These are phyloP conservation scores for Rosa hybrid DNA, from an alignment of 331 rosid genomes.

Conservation along the genomic window DNA sequence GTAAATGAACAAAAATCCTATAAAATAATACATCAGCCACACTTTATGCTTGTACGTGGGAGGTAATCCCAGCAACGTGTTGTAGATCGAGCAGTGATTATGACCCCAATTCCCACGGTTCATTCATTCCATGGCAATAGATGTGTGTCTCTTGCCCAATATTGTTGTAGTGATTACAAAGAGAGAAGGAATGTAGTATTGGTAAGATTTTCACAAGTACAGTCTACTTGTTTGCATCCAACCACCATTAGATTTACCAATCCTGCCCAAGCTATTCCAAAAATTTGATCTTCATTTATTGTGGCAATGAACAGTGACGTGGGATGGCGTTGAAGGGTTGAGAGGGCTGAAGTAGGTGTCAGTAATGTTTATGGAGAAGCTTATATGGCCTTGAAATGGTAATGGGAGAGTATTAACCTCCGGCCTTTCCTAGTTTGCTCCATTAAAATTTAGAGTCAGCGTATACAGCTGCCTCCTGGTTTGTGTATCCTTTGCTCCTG, in stretches of 20 bases:
- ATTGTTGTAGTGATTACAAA: too few relatives aligned
- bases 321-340: slow-evolving; percentile 31
- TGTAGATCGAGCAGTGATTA: too few relatives aligned
- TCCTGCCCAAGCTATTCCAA: too few relatives aligned
- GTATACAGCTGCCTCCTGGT: neutral
- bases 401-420: slow-evolving; percentile 24
- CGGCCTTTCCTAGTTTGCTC: neutral
- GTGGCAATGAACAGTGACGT: slow-evolving; percentile 19
- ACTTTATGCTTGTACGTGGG: too few relatives aligned
- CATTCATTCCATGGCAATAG: too few relatives aligned
- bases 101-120: too few relatives aligned
- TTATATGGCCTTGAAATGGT: slow-evolving; percentile 33
- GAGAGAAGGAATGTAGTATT: neutral
- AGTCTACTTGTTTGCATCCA: neutral
- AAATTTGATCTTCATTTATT: too few relatives aligned
- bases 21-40: too few relatives aligned
- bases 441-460: neutral
- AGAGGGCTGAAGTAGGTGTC: slow-evolving; percentile 31
- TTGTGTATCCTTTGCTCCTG: neutral
- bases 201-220: too few relatives aligned
- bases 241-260: neutral
- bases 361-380: slow-evolving; percentile 33
- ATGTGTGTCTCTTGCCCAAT: too few relatives aligned
- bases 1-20: too few relatives aligned
- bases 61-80: too few relatives aligned